Evolutionary conservation across 305 asterid genomes (phyloP).

Genomic region (Fraxinus ornus): DNA sequence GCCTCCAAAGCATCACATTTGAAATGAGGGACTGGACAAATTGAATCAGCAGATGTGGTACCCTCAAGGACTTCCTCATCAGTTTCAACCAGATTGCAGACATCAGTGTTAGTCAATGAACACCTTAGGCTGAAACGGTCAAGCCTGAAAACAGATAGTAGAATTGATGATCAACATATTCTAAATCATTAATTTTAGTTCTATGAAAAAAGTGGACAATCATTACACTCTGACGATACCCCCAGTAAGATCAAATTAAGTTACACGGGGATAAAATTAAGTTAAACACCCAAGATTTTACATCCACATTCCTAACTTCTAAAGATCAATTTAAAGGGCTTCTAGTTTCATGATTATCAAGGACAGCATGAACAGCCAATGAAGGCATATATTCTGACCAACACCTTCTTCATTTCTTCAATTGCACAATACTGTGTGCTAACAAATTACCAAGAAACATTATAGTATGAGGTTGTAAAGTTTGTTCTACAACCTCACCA

Average conservation of each 20-base stretch:
- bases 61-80: conserved; percentile 51
- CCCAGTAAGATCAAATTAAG: not conserved
- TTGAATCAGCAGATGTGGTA: conserved; percentile 41
- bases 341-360: not conserved
- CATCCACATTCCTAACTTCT: not conserved
- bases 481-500: not conserved
- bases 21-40: conserved; percentile 57
- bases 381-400: not conserved
- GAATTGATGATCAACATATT: conserved; percentile 15
- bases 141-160: conserved; percentile 48
- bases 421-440: not conserved
- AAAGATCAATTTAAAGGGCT: not conserved
- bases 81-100: conserved; percentile 45
- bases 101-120: conserved; percentile 58
- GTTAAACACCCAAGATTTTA: not conserved
- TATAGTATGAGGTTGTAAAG: not conserved
- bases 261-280: not conserved
- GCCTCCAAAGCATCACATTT: conserved; percentile 61
- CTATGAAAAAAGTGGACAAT: not conserved
- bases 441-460: not conserved
- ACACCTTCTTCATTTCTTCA: not conserved
- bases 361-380: not conserved
- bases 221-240: not conserved
- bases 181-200: not conserved
- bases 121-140: conserved; percentile 46